phyloP scores from a whole-genome alignment of 257 asterid genomes.

The Petrea volubilis region DNA sequence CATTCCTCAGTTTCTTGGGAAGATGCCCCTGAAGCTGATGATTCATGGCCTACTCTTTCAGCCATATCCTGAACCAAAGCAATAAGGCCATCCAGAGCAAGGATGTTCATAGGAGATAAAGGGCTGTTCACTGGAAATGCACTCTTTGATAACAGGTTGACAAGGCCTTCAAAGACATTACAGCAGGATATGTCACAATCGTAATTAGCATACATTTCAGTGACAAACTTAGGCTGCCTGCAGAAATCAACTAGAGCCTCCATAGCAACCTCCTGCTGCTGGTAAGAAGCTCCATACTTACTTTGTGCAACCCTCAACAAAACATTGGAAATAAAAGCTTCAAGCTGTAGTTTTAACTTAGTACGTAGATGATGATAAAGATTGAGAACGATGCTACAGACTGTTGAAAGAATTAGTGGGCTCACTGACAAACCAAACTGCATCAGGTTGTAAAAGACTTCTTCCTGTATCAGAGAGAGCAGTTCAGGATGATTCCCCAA shows the following conservation, averaged over 20 bases:
- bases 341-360: neutral
- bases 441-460: neutral
- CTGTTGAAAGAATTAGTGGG: neutral
- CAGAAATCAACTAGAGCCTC: neutral
- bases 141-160: neutral
- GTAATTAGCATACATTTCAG: neutral
- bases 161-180: neutral
- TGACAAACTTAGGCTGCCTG: neutral
- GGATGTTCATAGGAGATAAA: neutral
- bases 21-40: neutral
- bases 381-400: neutral
- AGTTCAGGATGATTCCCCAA: neutral
- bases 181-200: neutral
- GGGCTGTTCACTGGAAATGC: neutral
- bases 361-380: neutral
- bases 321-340: neutral
- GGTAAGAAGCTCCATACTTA: neutral
- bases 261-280: neutral
- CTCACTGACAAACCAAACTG: neutral
- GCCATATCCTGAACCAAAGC: neutral
- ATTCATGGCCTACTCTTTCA: neutral
- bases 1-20: neutral
- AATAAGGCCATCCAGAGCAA: neutral
- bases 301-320: neutral
- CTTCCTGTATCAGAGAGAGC: neutral